Evolutionary conservation across 331 rosid species (phyloP), one percentile per base, ranked within the genome.

Genomic region (Telfairia occidentalis): DNA sequence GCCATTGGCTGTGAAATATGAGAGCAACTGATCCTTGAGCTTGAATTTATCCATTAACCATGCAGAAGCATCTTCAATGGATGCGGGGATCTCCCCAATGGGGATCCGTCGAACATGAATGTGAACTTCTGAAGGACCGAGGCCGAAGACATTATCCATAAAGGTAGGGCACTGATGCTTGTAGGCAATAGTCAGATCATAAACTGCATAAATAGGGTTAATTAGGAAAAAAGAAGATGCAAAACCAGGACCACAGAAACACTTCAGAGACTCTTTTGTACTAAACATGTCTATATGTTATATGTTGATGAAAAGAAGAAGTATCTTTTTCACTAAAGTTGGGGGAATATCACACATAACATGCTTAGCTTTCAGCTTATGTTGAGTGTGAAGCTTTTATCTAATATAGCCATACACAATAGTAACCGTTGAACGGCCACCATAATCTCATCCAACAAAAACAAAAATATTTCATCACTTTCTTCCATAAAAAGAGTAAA

Each of bases 181-280:
- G 85, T 86, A 95, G 15, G 96, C 91, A 52, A 95, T 82, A 15
- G 86, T 95, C 89, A 95, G 78, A 71, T 95, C 99, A 76, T 95
- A 95, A 67, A 95, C 99, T 95, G 92, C 87, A 86, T 29, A 15
- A 9, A 54, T 42, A 76, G 28, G 13, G 69, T 66, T 64, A 32
- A 50, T 49, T 24, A 32, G 40, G 10, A 2, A 43, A 9, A 19
- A 30, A 29, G 10, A 15, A 5, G 7, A 21, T n/a, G 13, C n/a
- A 21, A 34, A 48, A 16, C 30, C 46, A 73, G 70, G 57, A 58
- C 23, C 19, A 69, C 58, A 16, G 4, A 7, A 40, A 5, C 9
- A 46, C 13, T 24, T 43, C 24, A 24, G 52, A 69, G 10, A 40
- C 21, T 15, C 54, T 42, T 23, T 67, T 1, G 16, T 23, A 6